Percentiles rank a stretch among this genome's conserved stretches.
Evolutionary conservation across 202 grass and related monocot species (phyloP).

Genomic region (Dendrocalamus latiflorus): DNA sequence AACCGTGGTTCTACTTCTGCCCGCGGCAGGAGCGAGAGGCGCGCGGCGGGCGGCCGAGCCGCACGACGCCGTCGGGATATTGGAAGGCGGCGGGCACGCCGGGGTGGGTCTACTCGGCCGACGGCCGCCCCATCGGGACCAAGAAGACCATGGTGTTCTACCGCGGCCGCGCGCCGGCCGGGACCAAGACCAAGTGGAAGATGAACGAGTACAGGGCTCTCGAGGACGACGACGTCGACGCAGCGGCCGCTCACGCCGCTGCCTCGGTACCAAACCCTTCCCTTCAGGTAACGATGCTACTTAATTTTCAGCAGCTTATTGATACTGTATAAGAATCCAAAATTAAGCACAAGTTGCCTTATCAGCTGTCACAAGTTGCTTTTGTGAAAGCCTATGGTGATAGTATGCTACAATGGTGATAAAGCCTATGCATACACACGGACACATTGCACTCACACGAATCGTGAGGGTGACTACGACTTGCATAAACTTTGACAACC

Average conservation of each 20-base stretch:
- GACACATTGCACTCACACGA: not conserved
- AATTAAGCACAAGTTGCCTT: not conserved
- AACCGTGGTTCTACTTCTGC: constrained; percentile 79
- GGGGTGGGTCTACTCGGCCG: constrained; percentile 38
- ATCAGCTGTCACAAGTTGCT: not conserved
- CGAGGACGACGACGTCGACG: not conserved
- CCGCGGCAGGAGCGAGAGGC: constrained; percentile 51
- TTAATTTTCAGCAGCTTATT: no score
- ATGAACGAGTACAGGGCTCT: constrained; percentile 69
- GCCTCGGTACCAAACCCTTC: not conserved
- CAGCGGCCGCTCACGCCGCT: not conserved
- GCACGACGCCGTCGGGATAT: constrained; percentile 54
- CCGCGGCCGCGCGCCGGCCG: constrained; percentile 39
- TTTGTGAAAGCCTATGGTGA: not conserved
- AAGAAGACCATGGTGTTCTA: constrained; percentile 82
- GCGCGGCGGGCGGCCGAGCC: constrained; percentile 52
- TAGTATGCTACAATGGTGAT: not conserved
- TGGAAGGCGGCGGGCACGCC: constrained; percentile 71
- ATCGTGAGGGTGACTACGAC: not conserved
- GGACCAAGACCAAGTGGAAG: constrained; percentile 58
- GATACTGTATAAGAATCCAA: not conserved
- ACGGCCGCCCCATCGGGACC: constrained; percentile 40
- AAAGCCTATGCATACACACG: not conserved
- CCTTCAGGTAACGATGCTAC: constrained; percentile 19
- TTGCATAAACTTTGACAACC: not conserved